A percentile compares a stretch with the other conserved stretches of the same genome.
Evolutionary conservation across 1,284 basidiomycete species (phyloP).

Genomic region (Austroboletus niveus): DNA sequence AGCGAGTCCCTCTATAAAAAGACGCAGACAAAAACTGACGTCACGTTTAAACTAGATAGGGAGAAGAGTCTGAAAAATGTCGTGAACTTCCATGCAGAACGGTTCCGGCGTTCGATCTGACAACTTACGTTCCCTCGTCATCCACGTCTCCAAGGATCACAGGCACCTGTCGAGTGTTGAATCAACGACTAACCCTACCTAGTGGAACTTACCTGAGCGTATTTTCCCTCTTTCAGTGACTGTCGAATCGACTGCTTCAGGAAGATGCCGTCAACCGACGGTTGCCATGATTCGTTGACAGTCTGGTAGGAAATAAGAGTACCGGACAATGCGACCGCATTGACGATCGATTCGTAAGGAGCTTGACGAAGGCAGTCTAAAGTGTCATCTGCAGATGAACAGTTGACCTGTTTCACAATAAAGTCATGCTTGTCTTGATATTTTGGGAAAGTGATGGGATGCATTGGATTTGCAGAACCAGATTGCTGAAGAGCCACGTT

Average conservation of each 20-base stretch:
- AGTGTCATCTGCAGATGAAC: constrained; percentile 33
- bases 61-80: constrained; percentile 11
- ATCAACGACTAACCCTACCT: not conserved
- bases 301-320: constrained; percentile 17
- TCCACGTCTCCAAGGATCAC: constrained; percentile 28
- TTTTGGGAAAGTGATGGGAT: constrained; percentile 42
- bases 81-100: not conserved
- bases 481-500: constrained; percentile 33
- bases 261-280: constrained; percentile 12
- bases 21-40: not conserved
- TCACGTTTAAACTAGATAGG: constrained; percentile 14
- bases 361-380: constrained; percentile 42
- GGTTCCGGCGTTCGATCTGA: too few relatives aligned
- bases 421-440: constrained; percentile 22
- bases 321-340: constrained; percentile 8
- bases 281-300: constrained; percentile 11
- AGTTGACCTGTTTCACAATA: constrained; percentile 34
- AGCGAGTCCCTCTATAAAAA: not conserved
- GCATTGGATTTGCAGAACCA: constrained; percentile 44
- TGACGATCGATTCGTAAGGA: constrained; percentile 17
- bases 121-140: constrained; percentile 33
- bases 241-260: constrained; percentile 12
- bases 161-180: constrained; percentile 20
- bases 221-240: constrained; percentile 10
- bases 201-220: constrained; percentile 9